A percentile compares a stretch with the other conserved stretches of the same genome.
phyloP scores from a whole-genome alignment of 257 asterid species.

The Voacanga thouarsii region DNA sequence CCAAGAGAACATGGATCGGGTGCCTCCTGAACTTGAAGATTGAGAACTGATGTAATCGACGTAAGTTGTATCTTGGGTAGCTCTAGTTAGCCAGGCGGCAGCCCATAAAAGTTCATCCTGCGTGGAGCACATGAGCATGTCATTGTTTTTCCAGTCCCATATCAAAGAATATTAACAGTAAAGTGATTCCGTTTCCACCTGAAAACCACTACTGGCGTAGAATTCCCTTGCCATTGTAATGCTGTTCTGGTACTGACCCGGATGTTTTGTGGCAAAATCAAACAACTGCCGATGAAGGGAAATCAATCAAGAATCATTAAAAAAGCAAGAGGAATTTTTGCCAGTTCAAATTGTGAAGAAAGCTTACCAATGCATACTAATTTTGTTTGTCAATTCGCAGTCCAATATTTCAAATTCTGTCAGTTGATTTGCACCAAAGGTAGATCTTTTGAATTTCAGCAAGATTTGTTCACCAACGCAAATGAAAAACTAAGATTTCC shows the following conservation, averaged over 20 bases:
- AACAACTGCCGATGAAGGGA: constrained; percentile 34
- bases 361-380: background rate
- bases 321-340: background rate
- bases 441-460: too few species aligned
- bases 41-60: constrained; percentile 12
- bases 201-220: constrained; percentile 51
- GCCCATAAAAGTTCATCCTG: constrained; percentile 76
- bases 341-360: background rate
- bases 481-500: too few species aligned
- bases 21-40: constrained; percentile 36
- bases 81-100: constrained; percentile 55
- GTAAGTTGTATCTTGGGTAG: constrained; percentile 37
- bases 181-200: constrained; percentile 24
- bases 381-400: background rate
- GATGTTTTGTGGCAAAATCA: constrained; percentile 40
- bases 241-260: constrained; percentile 44
- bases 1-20: constrained; percentile 53
- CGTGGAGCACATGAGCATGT: background rate
- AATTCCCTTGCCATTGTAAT: constrained; percentile 38
- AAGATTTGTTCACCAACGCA: too few species aligned
- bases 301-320: background rate
- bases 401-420: background rate
- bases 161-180: background rate
- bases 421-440: too few species aligned
- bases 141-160: too few species aligned